phyloP scores from a whole-genome alignment of 2,329 filamentous ascomycete genomes.

The Hypoxylon sp. region DNA sequence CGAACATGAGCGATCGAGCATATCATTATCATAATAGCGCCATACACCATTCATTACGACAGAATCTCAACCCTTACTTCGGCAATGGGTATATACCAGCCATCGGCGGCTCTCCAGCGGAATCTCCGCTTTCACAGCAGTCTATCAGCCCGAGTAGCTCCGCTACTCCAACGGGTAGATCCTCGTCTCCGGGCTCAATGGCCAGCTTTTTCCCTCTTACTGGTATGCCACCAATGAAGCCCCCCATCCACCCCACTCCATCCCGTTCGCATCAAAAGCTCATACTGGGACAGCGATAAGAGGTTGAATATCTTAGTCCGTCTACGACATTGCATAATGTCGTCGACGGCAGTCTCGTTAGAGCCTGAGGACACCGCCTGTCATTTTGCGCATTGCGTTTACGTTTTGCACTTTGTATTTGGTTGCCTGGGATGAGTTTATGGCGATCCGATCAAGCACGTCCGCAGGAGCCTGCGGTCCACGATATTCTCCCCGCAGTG shows the following conservation, averaged over 20 bases:
- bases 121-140: constrained; percentile 52
- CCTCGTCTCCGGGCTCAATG: constrained; percentile 62
- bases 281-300: constrained; percentile 65
- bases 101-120: constrained; percentile 53
- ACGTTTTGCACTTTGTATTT: not conserved
- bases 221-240: constrained; percentile 53
- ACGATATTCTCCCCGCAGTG: constrained; percentile 1
- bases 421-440: not conserved
- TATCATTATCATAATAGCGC: constrained; percentile 51
- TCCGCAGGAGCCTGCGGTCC: constrained; percentile 3
- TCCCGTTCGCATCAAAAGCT: constrained; percentile 61
- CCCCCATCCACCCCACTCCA: constrained; percentile 41
- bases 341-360: not conserved
- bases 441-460: not conserved
- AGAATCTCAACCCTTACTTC: constrained; percentile 56
- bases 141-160: constrained; percentile 53
- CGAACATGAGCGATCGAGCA: constrained; percentile 54
- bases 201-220: constrained; percentile 61
- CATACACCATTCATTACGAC: constrained; percentile 60
- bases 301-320: constrained; percentile 49
- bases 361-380: not conserved
- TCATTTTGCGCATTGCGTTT: not conserved
- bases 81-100: constrained; percentile 49
- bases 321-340: not conserved
- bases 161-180: constrained; percentile 55